These are phyloP conservation scores for Arthrobotrys iridis DNA, from an alignment of 2,329 filamentous ascomycete genomes.

Conservation along the genomic window DNA sequence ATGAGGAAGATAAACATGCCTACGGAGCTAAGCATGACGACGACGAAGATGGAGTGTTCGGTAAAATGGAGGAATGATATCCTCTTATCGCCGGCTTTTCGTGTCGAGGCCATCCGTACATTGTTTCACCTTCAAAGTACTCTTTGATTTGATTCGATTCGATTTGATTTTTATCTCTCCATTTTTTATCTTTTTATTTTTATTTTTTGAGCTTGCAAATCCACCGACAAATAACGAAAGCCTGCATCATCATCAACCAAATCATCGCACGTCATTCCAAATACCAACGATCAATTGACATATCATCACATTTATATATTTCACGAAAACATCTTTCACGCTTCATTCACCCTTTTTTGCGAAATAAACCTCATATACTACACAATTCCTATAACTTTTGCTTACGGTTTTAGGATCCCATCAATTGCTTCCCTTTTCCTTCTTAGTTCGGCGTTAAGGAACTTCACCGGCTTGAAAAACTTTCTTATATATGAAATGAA, in stretches of 20 bases:
- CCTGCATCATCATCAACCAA: constrained; percentile 12
- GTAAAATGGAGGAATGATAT: constrained; percentile 86
- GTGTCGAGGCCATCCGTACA: constrained; percentile 14
- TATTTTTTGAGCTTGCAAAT: constrained; percentile 3
- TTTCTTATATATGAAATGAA: constrained; percentile 52
- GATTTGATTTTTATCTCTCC: background rate
- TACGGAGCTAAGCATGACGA: constrained; percentile 78
- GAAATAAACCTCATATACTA: constrained; percentile 38
- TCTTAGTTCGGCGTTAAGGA: constrained; percentile 33
- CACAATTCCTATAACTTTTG: constrained; percentile 11
- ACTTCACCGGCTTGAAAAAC: constrained; percentile 55
- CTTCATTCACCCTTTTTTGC: constrained; percentile 22
- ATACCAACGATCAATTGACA: background rate
- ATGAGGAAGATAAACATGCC: constrained; percentile 63
- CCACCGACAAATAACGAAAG: constrained; percentile 15
- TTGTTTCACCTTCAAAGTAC: background rate
- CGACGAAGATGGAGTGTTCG: constrained; percentile 95
- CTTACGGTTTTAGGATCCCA: background rate
- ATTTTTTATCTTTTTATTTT: constrained; percentile 3
- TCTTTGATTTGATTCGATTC: background rate
- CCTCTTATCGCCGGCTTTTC: background rate
- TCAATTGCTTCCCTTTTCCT: constrained; percentile 1
- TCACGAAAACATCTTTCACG: constrained; percentile 27
- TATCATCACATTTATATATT: constrained; percentile 2
- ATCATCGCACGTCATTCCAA: background rate